Conservation (phyloP, 495 filamentous ascomycete species). For the Aspergillus ostianus region DNA sequence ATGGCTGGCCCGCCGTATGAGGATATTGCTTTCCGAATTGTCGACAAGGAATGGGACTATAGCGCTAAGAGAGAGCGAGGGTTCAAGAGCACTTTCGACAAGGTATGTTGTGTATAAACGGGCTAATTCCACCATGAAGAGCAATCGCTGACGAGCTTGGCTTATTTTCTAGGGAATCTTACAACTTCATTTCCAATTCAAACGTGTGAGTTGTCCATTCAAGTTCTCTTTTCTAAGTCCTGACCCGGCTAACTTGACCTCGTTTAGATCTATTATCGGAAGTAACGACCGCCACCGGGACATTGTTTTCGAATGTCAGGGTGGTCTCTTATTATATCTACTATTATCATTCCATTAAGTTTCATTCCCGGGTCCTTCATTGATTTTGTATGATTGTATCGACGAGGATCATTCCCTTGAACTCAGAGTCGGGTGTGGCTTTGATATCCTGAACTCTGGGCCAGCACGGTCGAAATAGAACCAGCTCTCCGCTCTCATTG, state of each 20-base stretch:
- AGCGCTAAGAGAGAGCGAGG: conserved; percentile 92
- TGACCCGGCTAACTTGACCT: conserved; percentile 19
- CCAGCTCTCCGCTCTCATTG: conserved; percentile 14
- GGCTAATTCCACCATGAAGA: conserved; percentile 8
- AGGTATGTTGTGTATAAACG: conserved; percentile 58
- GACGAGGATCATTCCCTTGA: neutral
- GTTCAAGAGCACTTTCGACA: conserved; percentile 96
- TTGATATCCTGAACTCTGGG: neutral
- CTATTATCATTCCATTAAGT: neutral
- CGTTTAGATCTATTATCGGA: conserved; percentile 64
- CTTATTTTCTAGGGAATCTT: conserved; percentile 70
- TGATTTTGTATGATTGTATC: conserved; percentile 1
- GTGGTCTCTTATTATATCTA: neutral
- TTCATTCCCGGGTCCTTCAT: neutral
- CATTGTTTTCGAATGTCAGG: neutral
- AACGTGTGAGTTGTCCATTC: conserved; percentile 55
- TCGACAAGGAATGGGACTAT: conserved; percentile 99
- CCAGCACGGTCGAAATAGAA: conserved; percentile 1
- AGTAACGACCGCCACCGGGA: conserved; percentile 33
- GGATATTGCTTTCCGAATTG: conserved; percentile 95
- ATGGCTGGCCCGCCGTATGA: conserved; percentile 95
- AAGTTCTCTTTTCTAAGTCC: neutral
- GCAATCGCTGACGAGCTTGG: conserved; percentile 16
- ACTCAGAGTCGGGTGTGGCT: neutral
- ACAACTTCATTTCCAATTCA: conserved; percentile 97